These are phyloP conservation scores for Suillus weaverae DNA, from an alignment of 768 basidiomycete genomes.

Conservation along the genomic window DNA sequence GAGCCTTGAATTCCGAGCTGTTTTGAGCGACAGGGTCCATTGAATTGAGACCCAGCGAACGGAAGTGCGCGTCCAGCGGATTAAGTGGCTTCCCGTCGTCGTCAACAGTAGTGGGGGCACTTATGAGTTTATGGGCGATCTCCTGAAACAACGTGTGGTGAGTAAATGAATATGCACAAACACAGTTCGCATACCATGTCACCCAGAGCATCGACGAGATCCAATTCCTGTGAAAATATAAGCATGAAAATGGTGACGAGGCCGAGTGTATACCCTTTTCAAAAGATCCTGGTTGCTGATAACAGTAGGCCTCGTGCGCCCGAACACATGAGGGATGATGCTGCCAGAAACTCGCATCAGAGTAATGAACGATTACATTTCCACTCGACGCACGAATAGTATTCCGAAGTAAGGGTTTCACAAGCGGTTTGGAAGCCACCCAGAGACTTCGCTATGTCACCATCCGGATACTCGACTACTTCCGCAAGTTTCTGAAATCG, in stretches of 20 bases:
- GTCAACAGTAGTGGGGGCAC: slow-evolving; percentile 36
- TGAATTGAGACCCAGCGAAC: slow-evolving; percentile 48
- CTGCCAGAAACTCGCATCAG: slow-evolving; percentile 25
- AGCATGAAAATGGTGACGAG: not conserved
- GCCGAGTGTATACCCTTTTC: slow-evolving; percentile 37
- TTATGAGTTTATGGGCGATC: slow-evolving; percentile 58
- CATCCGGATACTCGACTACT: slow-evolving; percentile 47
- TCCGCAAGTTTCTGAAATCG: slow-evolving; percentile 46
- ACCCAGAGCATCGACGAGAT: slow-evolving; percentile 63
- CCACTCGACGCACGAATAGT: slow-evolving; percentile 51
- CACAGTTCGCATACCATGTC: slow-evolving; percentile 50
- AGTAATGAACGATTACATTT: not conserved
- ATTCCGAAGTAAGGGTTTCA: slow-evolving; percentile 47
- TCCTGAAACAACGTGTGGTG: slow-evolving; percentile 36
- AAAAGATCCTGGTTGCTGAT: slow-evolving; percentile 41
- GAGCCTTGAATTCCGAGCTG: slow-evolving; percentile 47
- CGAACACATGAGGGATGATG: slow-evolving; percentile 65
- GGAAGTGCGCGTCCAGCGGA: slow-evolving; percentile 57
- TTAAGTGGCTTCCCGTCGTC: slow-evolving; percentile 50
- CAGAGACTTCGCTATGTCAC: slow-evolving; percentile 36
- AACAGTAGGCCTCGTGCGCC: slow-evolving; percentile 44
- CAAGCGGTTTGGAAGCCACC: slow-evolving; percentile 43
- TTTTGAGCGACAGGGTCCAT: slow-evolving; percentile 47
- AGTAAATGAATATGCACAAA: not conserved
- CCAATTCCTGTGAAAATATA: slow-evolving; percentile 45